phyloP scores from a whole-genome alignment of 1,139 yeast species.

The Lodderomyces orthopsilosis region DNA sequence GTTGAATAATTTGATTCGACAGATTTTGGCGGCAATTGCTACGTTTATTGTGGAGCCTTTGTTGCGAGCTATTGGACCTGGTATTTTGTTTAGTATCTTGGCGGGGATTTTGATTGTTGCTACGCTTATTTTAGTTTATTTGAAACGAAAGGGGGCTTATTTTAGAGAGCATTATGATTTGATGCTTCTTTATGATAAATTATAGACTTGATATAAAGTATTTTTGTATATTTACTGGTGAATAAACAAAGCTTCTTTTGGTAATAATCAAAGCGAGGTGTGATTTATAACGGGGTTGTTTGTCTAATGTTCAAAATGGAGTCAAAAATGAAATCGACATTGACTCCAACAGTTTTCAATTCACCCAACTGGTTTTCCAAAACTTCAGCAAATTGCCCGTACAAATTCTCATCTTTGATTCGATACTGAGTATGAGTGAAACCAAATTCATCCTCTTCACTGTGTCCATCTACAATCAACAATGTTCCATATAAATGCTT shows the following conservation, averaged over 20 bases:
- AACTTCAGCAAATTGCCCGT: constrained; percentile 48
- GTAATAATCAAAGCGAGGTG: not conserved
- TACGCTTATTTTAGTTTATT: constrained; percentile 40
- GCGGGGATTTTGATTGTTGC: constrained; percentile 54
- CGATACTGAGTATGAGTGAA: constrained; percentile 17
- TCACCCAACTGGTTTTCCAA: constrained; percentile 60
- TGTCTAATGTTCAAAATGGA: constrained; percentile 16
- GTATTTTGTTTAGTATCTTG: constrained; percentile 65
- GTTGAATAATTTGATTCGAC: constrained; percentile 70
- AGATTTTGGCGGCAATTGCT: constrained; percentile 71
- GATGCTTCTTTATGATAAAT: constrained; percentile 51
- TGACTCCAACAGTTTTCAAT: constrained; percentile 66
- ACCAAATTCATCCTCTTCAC: constrained; percentile 21
- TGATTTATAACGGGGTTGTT: not conserved
- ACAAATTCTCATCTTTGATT: constrained; percentile 30
- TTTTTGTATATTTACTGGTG: not conserved
- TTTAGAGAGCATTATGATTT: constrained; percentile 69
- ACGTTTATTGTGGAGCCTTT: constrained; percentile 75
- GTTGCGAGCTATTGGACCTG: constrained; percentile 60
- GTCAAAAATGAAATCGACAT: constrained; percentile 63
- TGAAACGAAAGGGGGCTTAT: constrained; percentile 57
- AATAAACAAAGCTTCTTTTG: not conserved
- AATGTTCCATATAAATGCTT: constrained; percentile 69
- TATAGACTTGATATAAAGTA: constrained; percentile 17
- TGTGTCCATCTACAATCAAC: constrained; percentile 23